These are phyloP conservation scores for Diaporthe capsici DNA, from an alignment of 2,329 filamentous ascomycete species.

Conservation along the genomic window DNA sequence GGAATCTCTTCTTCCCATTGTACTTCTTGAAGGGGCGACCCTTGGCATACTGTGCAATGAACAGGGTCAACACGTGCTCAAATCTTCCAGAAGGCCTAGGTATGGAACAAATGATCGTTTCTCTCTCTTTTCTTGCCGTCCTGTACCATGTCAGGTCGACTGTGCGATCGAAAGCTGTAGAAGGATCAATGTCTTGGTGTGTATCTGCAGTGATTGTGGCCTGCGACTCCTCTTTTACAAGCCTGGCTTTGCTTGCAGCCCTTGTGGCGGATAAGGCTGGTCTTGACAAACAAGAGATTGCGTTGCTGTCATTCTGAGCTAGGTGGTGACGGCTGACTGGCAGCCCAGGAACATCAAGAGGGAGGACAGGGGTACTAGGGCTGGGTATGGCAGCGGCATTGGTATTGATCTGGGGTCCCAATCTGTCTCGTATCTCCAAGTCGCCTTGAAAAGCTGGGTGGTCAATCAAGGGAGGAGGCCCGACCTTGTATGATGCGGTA, in stretches of 20 bases:
- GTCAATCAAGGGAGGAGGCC: conserved; percentile 16
- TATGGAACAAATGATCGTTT: conserved; percentile 20
- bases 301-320: conserved; percentile 12
- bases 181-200: conserved; percentile 46
- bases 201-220: not conserved
- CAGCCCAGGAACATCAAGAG: not conserved
- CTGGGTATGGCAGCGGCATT: not conserved
- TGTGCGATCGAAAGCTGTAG: conserved; percentile 44
- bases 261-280: not conserved
- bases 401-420: not conserved
- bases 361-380: not conserved
- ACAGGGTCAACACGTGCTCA: conserved; percentile 34
- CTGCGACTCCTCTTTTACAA: not conserved
- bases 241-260: not conserved
- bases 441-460: conserved; percentile 32
- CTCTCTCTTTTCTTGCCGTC: conserved; percentile 15
- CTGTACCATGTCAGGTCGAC: conserved; percentile 44
- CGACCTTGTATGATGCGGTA: not conserved
- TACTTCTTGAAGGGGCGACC: conserved; percentile 19
- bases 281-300: not conserved
- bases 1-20: conserved; percentile 31
- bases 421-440: conserved; percentile 1
- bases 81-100: conserved; percentile 39
- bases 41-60: conserved; percentile 22
- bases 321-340: conserved; percentile 26